Percentiles rank a stretch among this genome's conserved stretches.
Evolutionary conservation across 768 basidiomycete species (phyloP).

Genomic region (Tulasnella sp.): DNA sequence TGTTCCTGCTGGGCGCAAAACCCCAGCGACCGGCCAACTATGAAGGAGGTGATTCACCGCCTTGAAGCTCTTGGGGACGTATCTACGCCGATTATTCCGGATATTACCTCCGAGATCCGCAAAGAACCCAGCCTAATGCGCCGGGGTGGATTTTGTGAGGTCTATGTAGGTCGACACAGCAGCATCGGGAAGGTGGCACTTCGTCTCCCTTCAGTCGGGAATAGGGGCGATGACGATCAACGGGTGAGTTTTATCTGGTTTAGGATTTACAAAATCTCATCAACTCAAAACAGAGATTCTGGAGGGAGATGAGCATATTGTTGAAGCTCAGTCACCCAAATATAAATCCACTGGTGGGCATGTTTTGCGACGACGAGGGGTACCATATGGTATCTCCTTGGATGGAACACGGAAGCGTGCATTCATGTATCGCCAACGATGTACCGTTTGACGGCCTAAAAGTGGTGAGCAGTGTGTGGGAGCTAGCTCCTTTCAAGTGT

Average conservation of each 20-base stretch:
- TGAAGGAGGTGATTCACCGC: background rate
- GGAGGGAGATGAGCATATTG: background rate
- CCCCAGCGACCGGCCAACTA: background rate
- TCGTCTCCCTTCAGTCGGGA: background rate
- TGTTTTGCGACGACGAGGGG: background rate
- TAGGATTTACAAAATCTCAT: no score
- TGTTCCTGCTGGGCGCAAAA: background rate
- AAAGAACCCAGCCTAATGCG: background rate
- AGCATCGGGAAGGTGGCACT: background rate
- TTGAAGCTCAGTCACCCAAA: slow-evolving; percentile 5
- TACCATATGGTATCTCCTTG: slow-evolving; percentile 14
- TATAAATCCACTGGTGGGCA: background rate
- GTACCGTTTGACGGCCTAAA: background rate
- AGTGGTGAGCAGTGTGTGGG: background rate
- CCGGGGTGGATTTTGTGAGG: background rate
- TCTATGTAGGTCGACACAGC: background rate
- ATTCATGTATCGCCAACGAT: background rate
- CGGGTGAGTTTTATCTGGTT: no score
- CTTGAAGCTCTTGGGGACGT: background rate
- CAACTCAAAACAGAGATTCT: background rate
- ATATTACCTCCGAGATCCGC: background rate
- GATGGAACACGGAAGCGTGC: slow-evolving; percentile 5
- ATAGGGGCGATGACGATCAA: background rate
- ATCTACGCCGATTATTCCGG: background rate
- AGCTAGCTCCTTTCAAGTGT: no score